Evolutionary conservation across 495 filamentous ascomycete genomes (phyloP).

Genomic region (Aspergillus bridgeri): DNA sequence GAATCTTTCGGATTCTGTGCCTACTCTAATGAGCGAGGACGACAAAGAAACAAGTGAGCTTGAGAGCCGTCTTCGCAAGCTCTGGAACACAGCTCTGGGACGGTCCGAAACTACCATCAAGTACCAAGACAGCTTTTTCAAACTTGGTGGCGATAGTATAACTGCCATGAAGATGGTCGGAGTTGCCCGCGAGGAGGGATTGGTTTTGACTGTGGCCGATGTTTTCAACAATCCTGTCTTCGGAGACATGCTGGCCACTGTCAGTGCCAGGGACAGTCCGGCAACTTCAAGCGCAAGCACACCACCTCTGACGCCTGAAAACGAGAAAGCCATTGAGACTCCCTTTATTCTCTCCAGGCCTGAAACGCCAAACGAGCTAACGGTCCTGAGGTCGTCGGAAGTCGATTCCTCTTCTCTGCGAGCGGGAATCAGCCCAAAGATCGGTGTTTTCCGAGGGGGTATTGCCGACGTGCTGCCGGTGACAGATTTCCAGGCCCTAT

Average conservation of each 20-base stretch:
- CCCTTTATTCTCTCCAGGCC: constrained; percentile 3
- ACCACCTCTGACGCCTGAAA: not conserved
- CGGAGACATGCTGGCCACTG: constrained; percentile 41
- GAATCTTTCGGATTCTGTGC: constrained; percentile 11
- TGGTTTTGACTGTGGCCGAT: constrained; percentile 55
- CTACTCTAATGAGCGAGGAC: constrained; percentile 16
- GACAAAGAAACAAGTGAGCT: constrained; percentile 15
- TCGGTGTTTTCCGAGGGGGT: constrained; percentile 53
- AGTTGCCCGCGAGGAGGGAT: constrained; percentile 49
- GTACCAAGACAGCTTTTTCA: constrained; percentile 47
- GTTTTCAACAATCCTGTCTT: constrained; percentile 47
- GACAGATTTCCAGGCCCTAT: constrained; percentile 62
- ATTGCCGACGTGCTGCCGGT: constrained; percentile 58
- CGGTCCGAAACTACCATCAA: constrained; percentile 36
- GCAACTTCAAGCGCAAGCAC: not conserved
- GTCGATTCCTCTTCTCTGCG: constrained; percentile 42
- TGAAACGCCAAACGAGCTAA: constrained; percentile 42
- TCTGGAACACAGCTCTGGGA: constrained; percentile 47
- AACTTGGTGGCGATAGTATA: constrained; percentile 54
- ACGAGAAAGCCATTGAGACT: constrained; percentile 14
- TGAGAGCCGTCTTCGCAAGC: constrained; percentile 39
- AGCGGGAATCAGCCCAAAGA: constrained; percentile 49
- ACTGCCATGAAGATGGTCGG: constrained; percentile 67
- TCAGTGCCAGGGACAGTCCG: constrained; percentile 13
- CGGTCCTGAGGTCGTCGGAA: constrained; percentile 36